Percentiles rank a stretch among this genome's conserved stretches.
phyloP scores from a whole-genome alignment of 1,284 basidiomycete species.

The Irpex sp. region DNA sequence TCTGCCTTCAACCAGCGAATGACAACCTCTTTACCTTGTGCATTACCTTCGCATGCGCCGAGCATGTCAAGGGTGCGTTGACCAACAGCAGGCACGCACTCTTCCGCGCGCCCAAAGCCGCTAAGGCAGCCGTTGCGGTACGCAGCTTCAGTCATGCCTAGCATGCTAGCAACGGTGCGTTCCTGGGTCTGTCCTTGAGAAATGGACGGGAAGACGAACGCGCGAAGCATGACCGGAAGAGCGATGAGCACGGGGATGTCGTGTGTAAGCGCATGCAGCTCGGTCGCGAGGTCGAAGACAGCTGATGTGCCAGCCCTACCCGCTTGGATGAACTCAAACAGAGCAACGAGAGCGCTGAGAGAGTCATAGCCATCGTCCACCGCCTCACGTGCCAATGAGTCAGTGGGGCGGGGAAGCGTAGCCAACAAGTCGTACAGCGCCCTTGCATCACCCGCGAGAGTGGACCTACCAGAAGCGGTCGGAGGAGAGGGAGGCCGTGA shows the following conservation, averaged over 20 bases:
- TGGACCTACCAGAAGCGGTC: constrained; percentile 25
- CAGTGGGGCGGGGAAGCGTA: constrained; percentile 58
- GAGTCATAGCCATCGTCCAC: constrained; percentile 73
- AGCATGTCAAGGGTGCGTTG: constrained; percentile 52
- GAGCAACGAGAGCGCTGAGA: constrained; percentile 48
- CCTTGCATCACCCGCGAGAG: constrained; percentile 53
- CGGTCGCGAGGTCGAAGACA: constrained; percentile 39
- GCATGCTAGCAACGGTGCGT: constrained; percentile 45
- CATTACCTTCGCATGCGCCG: constrained; percentile 21
- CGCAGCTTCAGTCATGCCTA: constrained; percentile 55
- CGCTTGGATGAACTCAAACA: constrained; percentile 49
- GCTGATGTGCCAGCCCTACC: constrained; percentile 14
- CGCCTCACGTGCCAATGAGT: constrained; percentile 62
- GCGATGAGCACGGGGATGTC: constrained; percentile 69
- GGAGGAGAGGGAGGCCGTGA: constrained; percentile 68
- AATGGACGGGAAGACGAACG: constrained; percentile 22
- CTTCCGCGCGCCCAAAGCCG: constrained; percentile 75
- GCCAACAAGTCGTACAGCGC: constrained; percentile 56
- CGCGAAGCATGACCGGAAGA: constrained; percentile 59
- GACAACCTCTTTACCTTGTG: constrained; percentile 16
- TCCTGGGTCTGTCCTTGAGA: constrained; percentile 17
- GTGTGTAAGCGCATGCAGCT: constrained; percentile 42
- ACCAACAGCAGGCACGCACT: constrained; percentile 58
- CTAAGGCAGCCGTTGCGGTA: constrained; percentile 65
- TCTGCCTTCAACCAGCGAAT: constrained; percentile 25